These are phyloP conservation scores for Nicotiana otophora DNA, from an alignment of 257 asterid genomes.

Conservation along the genomic window DNA sequence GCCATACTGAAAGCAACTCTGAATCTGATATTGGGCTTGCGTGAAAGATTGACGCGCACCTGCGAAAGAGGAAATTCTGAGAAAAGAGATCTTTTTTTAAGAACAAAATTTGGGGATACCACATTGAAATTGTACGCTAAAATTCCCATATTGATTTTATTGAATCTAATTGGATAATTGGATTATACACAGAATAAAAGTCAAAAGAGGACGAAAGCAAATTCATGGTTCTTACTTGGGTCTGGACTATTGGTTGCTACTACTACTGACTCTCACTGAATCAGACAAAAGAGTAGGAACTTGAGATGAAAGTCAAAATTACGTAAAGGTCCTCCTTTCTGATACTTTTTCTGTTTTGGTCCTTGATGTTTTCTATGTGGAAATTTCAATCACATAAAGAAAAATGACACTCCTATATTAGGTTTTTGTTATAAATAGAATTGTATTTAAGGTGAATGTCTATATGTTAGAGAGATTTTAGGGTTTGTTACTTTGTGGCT, in stretches of 20 bases:
- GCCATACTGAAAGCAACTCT: slow-evolving; percentile 21
- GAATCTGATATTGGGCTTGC: slow-evolving; percentile 19
- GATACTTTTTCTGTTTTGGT: not conserved
- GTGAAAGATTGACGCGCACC: slow-evolving; percentile 12
- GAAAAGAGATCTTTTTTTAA: slow-evolving; percentile 7
- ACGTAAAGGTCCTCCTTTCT: not conserved
- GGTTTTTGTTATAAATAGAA: too few relatives aligned
- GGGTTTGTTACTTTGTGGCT: too few relatives aligned
- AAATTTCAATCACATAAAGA: too few relatives aligned
- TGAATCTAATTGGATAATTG: not conserved
- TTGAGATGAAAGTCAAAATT: not conserved
- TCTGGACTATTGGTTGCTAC: not conserved
- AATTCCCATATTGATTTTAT: not conserved
- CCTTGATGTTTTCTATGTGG: not conserved
- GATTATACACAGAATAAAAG: not conserved
- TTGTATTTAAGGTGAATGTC: too few relatives aligned
- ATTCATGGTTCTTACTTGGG: not conserved
- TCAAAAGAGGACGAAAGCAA: not conserved
- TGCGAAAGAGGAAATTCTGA: not conserved
- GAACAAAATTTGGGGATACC: not conserved
- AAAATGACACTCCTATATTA: too few relatives aligned
- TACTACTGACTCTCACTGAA: not conserved
- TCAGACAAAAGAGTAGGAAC: not conserved
- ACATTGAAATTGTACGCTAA: not conserved
- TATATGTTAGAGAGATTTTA: too few relatives aligned